Evolutionary conservation across 805 yeast species (phyloP), one percentile per base, ranked within the genome.

Genomic region (Sporopachydermia lactativora): DNA sequence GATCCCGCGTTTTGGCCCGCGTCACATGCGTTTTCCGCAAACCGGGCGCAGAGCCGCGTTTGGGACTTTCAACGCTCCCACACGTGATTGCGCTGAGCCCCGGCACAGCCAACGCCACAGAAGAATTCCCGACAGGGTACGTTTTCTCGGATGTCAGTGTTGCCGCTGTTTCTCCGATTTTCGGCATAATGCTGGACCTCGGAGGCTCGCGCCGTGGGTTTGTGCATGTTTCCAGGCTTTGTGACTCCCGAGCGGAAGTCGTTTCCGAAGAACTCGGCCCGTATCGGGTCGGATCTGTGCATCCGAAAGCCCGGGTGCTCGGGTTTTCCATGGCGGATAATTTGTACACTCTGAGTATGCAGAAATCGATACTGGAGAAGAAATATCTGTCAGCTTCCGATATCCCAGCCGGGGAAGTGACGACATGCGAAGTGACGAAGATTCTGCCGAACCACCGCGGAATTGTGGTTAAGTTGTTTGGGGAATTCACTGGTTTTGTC

Each of bases 91-190:
- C 52, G 19, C 66, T 66, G 40, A 31, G 42, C 5, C 43, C 47
- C 3, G 36, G 46, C 0, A 37, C 47, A 1, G 48, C 49, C 3
- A 44, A 54, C 17, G 41, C 49, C 4, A 51, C 76, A 38, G 77
- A 73, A 40, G 79, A 88, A 0, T 79, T 81, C 61, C 85, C 92
- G 18, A 57, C 78, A 35, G 97, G 98, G n/a, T 77, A 77, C 47
- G 43, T 55, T 11, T 46, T 66, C n/a, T 79, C 76, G 1, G 59
- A 60, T 2, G 81, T 75, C 31, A 70, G 70, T 18, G 69, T 86
- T 18, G 62, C 68, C 39, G 75, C 68, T 46, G 73, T 75, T 13
- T 68, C 72, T 17, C 50, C 56, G 4, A 44, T 45, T 8, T 36
- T 52, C 3, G 70, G 70, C 13, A 47, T 64, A 3, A 58, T 55